A percentile compares a stretch with the other conserved stretches of the same genome.
Evolutionary conservation across 352 stramenopile species (phyloP).

Genomic region (Phytophthora ramorum): DNA sequence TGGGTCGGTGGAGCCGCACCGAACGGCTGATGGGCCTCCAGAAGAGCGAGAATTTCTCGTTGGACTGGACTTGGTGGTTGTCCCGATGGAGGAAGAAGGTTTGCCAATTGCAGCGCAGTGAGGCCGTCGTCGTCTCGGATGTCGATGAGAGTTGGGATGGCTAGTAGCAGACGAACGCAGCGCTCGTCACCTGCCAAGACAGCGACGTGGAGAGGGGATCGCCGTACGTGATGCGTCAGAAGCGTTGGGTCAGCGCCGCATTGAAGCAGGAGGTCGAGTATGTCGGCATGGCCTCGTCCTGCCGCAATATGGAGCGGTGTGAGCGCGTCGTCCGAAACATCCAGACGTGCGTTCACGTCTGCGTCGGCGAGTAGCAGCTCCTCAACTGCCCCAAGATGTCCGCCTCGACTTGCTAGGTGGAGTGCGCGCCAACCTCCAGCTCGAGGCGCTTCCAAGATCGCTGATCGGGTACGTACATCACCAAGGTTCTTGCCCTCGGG

Average conservation of each 20-base stretch:
- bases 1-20: neutral
- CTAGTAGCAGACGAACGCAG: slow-evolving; percentile 31
- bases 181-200: slow-evolving; percentile 16
- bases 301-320: slow-evolving; percentile 48
- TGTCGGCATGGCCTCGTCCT: slow-evolving; percentile 19
- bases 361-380: slow-evolving; percentile 42
- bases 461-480: neutral
- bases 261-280: slow-evolving; percentile 47
- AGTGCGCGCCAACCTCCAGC: slow-evolving; percentile 48
- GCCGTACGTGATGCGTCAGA: slow-evolving; percentile 23
- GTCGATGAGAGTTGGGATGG: slow-evolving; percentile 11
- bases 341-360: slow-evolving; percentile 37
- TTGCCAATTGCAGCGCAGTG: slow-evolving; percentile 37
- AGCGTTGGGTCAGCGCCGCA: slow-evolving; percentile 39
- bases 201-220: slow-evolving; percentile 44
- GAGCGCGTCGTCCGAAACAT: slow-evolving; percentile 23
- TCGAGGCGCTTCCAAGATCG: slow-evolving; percentile 14
- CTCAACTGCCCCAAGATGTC: slow-evolving; percentile 39
- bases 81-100: slow-evolving; percentile 4
- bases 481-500: neutral
- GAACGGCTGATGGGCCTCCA: slow-evolving; percentile 28
- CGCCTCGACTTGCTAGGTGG: slow-evolving; percentile 38
- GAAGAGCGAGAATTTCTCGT: slow-evolving; percentile 31
- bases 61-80: neutral
- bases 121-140: slow-evolving; percentile 33